Base-by-base conservation (phyloP, 2,329 filamentous ascomycete genomes). In the Cladosporium sp. region DNA sequence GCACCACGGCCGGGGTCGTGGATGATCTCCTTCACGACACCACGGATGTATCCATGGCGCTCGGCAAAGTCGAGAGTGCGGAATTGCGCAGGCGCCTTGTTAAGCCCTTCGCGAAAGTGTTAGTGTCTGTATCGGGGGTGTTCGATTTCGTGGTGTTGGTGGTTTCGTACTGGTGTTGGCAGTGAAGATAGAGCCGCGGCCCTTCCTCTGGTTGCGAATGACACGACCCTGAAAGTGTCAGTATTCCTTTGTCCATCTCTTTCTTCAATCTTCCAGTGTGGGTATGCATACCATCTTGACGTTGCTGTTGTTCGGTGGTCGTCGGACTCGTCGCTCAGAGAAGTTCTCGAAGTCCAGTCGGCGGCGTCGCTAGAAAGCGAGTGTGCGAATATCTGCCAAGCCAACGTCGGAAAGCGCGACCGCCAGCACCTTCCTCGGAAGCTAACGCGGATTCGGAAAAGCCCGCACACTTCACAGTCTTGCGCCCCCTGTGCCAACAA, bases 1-100 rank as follows among this genome's bases (percentile, higher is more conserved):
- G 96, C 93, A 86, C 95, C 95, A 85, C 95, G 93, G 82, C 95
- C 95, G 77, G 93, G 89, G 85, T 99, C 95, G 89, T 99, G 95
- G 84, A 99, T 91, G 84, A 98, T 97, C 80, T 98, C 92, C 89
- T 95, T 97, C 81, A 99, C 93, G 73, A 98, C 88, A 84, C 95
- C 95, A 77, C 95, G 92, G 80, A 96, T 86, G 87, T 99, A 99
- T 78, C 95, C 95, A 88, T 98, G 94, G 78, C 79, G 76, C 73
- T 79, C 75, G 65, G 74, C 89, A 83, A 88, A 99, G 83, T 99
- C 95, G 88, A 97, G 91, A 76, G 88, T 92, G 84, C 95, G 88
- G 90, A 99, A 98, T 85, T 96, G 91, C 79, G 94, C 92, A 72
- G 92, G 91, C 71, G 90, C 88, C 89, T 98, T 97, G 87, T 95